These are phyloP conservation scores for Penicillium sp. DNA, from an alignment of 2,329 filamentous ascomycete species.

Conservation along the genomic window DNA sequence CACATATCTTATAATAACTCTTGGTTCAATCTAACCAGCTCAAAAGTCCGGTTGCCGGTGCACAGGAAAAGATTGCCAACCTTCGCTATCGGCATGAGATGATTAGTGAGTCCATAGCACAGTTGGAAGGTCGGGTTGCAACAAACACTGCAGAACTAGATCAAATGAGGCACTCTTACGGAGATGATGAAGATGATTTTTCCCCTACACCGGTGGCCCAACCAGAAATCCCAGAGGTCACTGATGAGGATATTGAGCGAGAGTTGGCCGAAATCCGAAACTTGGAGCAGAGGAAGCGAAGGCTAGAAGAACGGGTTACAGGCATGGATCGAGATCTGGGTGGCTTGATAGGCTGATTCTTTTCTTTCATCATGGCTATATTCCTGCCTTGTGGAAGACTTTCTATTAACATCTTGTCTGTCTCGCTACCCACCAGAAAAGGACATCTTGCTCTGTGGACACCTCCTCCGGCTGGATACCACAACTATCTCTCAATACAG, in stretches of 20 bases:
- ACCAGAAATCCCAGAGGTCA: constrained; percentile 29
- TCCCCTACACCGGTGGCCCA: constrained; percentile 41
- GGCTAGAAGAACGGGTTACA: constrained; percentile 62
- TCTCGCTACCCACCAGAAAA: background rate
- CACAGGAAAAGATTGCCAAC: constrained; percentile 69
- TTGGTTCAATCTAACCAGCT: constrained; percentile 13
- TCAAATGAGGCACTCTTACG: constrained; percentile 62
- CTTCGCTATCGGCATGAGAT: constrained; percentile 70
- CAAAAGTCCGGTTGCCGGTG: constrained; percentile 68
- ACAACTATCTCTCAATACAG: background rate
- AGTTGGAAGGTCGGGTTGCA: constrained; percentile 76
- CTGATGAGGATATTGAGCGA: constrained; percentile 44
- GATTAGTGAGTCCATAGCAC: constrained; percentile 69
- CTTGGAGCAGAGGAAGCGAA: constrained; percentile 62
- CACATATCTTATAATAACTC: background rate
- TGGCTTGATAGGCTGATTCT: constrained; percentile 53
- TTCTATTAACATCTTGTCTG: background rate
- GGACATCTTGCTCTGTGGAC: background rate
- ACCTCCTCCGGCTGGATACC: background rate
- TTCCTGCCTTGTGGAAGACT: background rate
- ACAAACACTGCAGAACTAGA: constrained; percentile 73
- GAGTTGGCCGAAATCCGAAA: constrained; percentile 58
- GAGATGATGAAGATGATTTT: constrained; percentile 56
- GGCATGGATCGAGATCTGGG: constrained; percentile 69
- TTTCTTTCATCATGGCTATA: background rate